Base-by-base conservation (phyloP, 2,329 filamentous ascomycete genomes). In the Fonsecaea erecta region DNA sequence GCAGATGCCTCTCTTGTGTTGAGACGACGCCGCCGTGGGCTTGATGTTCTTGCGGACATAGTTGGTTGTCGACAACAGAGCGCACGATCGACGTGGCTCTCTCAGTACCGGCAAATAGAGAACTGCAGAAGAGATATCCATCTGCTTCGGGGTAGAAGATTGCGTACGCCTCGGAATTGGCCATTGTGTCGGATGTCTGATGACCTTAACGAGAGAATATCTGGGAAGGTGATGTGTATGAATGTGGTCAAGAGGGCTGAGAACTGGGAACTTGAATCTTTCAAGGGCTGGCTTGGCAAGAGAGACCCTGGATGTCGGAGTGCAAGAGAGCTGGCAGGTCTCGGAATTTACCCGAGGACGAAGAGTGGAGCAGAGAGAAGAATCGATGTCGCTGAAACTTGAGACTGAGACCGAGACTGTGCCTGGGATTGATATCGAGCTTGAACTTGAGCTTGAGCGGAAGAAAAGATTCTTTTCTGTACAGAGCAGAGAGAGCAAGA, bases 41-140 rank as follows among this genome's bases (percentile, higher is more conserved):
- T 34, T 55, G 5, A 56, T 63, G 46, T 67, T 67, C 60, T 69
- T 69, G 35, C 67, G 56, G 5, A 69, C 67, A 54, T 64, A 69
- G n/a, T 55, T 56, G 30, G 43, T 57, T 53, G 57, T 67, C 54
- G 11, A 40, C 48, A 30, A 69, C 18, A n/a, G 64, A 67, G 5
- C 43, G 59, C 1, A 67, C 67, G 32, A 67, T 37, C 11, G 35
- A 48, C 7, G 62, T 48, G 9, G 18, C 28, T 5, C 60, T 61
- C 9, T 62, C 51, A 16, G 18, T 3, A 18, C 64, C 67, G 34
- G 26, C 9, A 3, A 64, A 58, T 6, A 68, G 37, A 1, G n/a
- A 3, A 1, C 32, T 18, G 26, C 28, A 43, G 24, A 43, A 58
- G 5, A 66, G 48, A 40, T 62, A 68, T 1, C 66, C 63, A 2